Conservation (phyloP, 495 filamentous ascomycete genomes). For the Aspergillus cavernicola region DNA sequence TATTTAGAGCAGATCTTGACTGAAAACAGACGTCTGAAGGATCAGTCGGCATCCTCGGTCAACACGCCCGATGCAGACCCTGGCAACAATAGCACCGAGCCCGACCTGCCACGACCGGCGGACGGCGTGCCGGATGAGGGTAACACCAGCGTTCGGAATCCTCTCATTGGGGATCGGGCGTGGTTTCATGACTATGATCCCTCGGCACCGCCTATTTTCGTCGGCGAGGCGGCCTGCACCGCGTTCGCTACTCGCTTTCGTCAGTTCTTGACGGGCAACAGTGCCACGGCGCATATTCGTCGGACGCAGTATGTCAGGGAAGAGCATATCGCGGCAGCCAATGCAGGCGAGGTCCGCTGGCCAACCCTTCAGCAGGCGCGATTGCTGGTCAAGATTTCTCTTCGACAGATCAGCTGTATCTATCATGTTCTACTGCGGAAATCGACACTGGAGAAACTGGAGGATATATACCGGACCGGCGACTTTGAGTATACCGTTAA, state of each 20-base stretch:
- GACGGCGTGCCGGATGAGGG: slow-evolving; percentile 27
- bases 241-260: slow-evolving; percentile 47
- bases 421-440: slow-evolving; percentile 44
- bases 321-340: slow-evolving; percentile 31
- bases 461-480: slow-evolving; percentile 38
- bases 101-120: slow-evolving; percentile 20
- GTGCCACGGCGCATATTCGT: slow-evolving; percentile 36
- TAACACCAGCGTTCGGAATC: slow-evolving; percentile 35
- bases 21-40: slow-evolving; percentile 39
- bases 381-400: slow-evolving; percentile 38
- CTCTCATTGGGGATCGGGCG: slow-evolving; percentile 39
- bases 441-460: slow-evolving; percentile 40
- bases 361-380: slow-evolving; percentile 40
- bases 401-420: slow-evolving; percentile 37
- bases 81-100: slow-evolving; percentile 2
- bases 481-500: slow-evolving; percentile 33
- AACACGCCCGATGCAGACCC: slow-evolving; percentile 25
- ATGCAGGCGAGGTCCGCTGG: slow-evolving; percentile 32
- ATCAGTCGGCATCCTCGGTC: slow-evolving; percentile 33
- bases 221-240: slow-evolving; percentile 45
- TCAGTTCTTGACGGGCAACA: slow-evolving; percentile 38
- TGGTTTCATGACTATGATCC: slow-evolving; percentile 45
- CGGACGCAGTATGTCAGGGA: slow-evolving; percentile 42
- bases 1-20: slow-evolving; percentile 35
- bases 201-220: slow-evolving; percentile 42